Evolutionary conservation across 1,139 yeast species (phyloP).

Genomic region (Insectozyma bohioensis): DNA sequence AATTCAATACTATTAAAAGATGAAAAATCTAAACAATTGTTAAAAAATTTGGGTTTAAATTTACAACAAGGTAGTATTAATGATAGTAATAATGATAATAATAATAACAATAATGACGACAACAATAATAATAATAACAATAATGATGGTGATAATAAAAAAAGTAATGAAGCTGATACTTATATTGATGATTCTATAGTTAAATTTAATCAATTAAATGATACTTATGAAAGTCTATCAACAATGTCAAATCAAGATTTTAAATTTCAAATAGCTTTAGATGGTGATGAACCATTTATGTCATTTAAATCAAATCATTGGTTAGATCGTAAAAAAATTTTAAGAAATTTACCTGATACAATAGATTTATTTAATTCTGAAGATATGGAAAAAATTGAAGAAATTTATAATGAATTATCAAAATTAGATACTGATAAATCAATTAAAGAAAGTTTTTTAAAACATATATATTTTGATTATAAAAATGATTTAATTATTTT

Average conservation of each 20-base stretch:
- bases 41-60: conserved; percentile 27
- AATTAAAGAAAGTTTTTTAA: conserved; percentile 40
- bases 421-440: conserved; percentile 39
- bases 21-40: conserved; percentile 28
- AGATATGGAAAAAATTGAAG: conserved; percentile 29
- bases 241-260: conserved; percentile 43
- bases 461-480: conserved; percentile 31
- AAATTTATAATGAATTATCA: conserved; percentile 30
- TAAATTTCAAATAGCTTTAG: conserved; percentile 37
- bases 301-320: conserved; percentile 37
- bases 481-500: conserved; percentile 34
- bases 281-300: conserved; percentile 36
- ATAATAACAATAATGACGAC: conserved; percentile 4
- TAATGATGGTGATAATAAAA: background rate
- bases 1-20: conserved; percentile 15
- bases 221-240: conserved; percentile 30
- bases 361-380: conserved; percentile 33
- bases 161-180: background rate
- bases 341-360: conserved; percentile 40
- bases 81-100: conserved; percentile 3
- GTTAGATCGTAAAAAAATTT: conserved; percentile 33
- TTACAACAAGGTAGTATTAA: conserved; percentile 32
- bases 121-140: background rate
- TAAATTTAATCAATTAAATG: conserved; percentile 8
- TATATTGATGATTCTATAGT: no score